phyloP scores from a whole-genome alignment of 1,284 basidiomycete genomes.

The Trametes versicolor region DNA sequence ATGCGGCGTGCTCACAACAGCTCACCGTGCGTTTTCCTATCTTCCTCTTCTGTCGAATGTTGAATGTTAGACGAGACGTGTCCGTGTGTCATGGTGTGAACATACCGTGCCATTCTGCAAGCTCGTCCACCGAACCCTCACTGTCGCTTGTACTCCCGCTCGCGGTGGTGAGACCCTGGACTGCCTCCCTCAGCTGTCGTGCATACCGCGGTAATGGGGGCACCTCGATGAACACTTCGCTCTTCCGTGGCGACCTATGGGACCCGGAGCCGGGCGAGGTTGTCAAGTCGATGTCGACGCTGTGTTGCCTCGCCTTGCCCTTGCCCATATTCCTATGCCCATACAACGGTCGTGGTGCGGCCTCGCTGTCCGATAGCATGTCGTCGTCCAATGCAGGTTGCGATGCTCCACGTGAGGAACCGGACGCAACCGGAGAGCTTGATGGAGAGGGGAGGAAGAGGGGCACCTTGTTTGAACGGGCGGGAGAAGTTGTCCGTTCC shows the following conservation, averaged over 20 bases:
- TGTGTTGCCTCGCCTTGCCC: conserved; percentile 17
- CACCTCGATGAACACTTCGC: conserved; percentile 24
- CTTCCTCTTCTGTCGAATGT: conserved; percentile 25
- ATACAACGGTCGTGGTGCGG: conserved; percentile 1
- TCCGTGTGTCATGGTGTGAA: conserved; percentile 5
- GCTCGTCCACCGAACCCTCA: conserved; percentile 25
- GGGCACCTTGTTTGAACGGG: conserved; percentile 22
- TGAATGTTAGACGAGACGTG: not conserved
- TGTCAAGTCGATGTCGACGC: conserved; percentile 14
- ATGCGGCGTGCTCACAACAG: not conserved
- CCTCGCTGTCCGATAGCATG: conserved; percentile 9
- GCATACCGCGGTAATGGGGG: conserved; percentile 43
- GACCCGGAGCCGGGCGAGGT: conserved; percentile 8
- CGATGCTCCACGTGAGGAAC: conserved; percentile 1
- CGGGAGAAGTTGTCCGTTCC: not conserved
- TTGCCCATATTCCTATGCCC: conserved; percentile 20
- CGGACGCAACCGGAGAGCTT: conserved; percentile 21
- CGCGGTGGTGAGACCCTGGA: not conserved
- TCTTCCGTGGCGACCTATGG: not conserved
- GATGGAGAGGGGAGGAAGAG: conserved; percentile 39
- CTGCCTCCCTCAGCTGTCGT: conserved; percentile 25
- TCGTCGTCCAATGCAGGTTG: conserved; percentile 6
- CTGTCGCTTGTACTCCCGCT: conserved; percentile 1
- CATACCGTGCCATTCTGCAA: conserved; percentile 34
- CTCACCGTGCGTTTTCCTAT: conserved; percentile 23